phyloP scores from a whole-genome alignment of 805 yeast species.

The Zygosaccharomyces rouxii region DNA sequence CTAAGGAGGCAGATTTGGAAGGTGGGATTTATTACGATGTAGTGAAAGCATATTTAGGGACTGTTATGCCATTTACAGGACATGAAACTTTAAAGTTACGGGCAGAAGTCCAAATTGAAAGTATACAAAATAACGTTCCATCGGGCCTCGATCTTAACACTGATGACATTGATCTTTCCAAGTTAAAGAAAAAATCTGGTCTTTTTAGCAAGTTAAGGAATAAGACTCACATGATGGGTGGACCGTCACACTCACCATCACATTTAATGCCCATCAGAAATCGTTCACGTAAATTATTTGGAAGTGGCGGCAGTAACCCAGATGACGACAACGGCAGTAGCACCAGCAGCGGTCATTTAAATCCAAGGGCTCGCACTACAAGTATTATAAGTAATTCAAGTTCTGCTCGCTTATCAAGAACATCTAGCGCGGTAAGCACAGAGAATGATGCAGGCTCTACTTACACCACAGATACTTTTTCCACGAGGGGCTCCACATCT shows the following conservation, averaged over 20 bases:
- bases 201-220: conserved; percentile 42
- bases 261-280: conserved; percentile 9
- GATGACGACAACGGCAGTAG: not conserved
- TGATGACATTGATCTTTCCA: conserved; percentile 43
- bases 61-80: conserved; percentile 58
- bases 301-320: not conserved
- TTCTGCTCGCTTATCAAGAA: not conserved
- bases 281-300: conserved; percentile 9
- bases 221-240: conserved; percentile 14
- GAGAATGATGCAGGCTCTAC: conserved; percentile 11
- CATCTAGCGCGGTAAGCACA: conserved; percentile 8
- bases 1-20: conserved; percentile 43
- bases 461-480: conserved; percentile 9
- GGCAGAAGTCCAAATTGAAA: conserved; percentile 84
- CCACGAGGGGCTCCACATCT: conserved; percentile 6
- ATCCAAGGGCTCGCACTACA: not conserved
- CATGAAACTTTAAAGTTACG: conserved; percentile 71
- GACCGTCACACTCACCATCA: conserved; percentile 1
- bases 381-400: conserved; percentile 2
- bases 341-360: not conserved
- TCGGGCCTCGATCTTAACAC: conserved; percentile 60
- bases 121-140: conserved; percentile 80
- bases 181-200: conserved; percentile 56
- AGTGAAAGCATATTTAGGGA: conserved; percentile 47
- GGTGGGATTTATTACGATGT: conserved; percentile 37